A percentile compares a stretch with the other conserved stretches of the same genome.
Conservation (phyloP, 192 early-diverging fungal species). For the Spinellus fusiger region DNA sequence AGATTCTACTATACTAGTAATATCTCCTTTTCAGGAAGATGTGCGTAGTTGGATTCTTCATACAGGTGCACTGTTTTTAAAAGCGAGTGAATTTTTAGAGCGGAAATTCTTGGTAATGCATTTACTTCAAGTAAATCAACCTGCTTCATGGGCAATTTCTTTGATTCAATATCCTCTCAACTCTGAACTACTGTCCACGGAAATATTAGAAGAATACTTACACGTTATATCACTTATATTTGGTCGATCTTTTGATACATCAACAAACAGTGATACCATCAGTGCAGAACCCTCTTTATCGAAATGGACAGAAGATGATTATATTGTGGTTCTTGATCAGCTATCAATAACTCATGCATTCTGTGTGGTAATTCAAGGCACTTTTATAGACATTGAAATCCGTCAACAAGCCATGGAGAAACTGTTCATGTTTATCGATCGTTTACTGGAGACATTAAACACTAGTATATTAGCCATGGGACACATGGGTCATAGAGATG, state of each 20-base stretch:
- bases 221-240: background rate
- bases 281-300: background rate
- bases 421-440: background rate
- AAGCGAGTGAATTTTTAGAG: background rate
- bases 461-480: conserved; percentile 11
- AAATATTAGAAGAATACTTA: background rate
- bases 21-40: background rate
- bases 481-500: conserved; percentile 1
- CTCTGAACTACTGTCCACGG: background rate
- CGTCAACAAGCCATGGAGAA: background rate
- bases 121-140: background rate
- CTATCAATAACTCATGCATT: conserved; percentile 30
- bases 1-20: background rate
- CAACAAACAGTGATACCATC: background rate
- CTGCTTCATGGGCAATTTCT: background rate
- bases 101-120: background rate
- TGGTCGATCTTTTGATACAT: background rate
- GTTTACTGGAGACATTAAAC: conserved; percentile 17
- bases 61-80: background rate
- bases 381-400: conserved; percentile 18
- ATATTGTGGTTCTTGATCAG: conserved; percentile 36
- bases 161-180: background rate
- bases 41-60: background rate
- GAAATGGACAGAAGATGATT: conserved; percentile 34
- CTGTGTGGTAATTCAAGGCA: conserved; percentile 21